Evolutionary conservation across 208 protist genomes (phyloP), one percentile per base, ranked within the genome.

Genomic region (Porcisia deanei): DNA sequence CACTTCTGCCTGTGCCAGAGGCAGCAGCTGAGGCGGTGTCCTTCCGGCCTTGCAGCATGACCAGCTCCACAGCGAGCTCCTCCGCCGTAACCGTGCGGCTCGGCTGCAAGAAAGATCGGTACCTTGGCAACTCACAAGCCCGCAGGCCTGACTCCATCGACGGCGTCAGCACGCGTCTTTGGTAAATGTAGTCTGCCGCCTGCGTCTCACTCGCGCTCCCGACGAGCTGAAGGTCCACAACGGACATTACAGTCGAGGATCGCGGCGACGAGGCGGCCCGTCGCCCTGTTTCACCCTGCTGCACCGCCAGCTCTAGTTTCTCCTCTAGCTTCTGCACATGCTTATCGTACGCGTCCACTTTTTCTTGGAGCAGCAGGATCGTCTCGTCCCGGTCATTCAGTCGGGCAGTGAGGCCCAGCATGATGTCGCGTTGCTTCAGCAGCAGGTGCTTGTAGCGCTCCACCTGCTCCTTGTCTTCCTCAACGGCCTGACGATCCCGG

Each of bases 391-490:
- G 83, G 78, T 99, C 96, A 75, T 97, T 97, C 3, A 99, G 82
- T 16, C 97, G 85, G 16, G 87, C 86, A 14, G 97, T 98, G 53
- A 99, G 86, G 66, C 88, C 90, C 59, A 99, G 88, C 97, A 99
- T 99, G 73, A 99, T 98, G 79, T 99, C 97, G 16, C 97, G 88
- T 85, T 99, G 98, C 86, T 99, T 99, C 59, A 98, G 78, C 61
- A 99, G 83, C n/a, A 99, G 89, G 73, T 98, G 88, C 84, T 99
- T 98, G 92, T 99, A 99, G 39, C 96, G 80, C 30, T 95, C 89
- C 67, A 99, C 92, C 83, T 99, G 93, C 39, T 89, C 91, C 73
- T 98, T 97, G 76, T 98, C 94, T 75, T 97, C 91, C 64, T 94
- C 86, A 58, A 98, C 82, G 20, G 85, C 79, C 57, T 91, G 83